Evolutionary conservation across 2,329 filamentous ascomycete genomes (phyloP).

Genomic region (Epichloe typhina): DNA sequence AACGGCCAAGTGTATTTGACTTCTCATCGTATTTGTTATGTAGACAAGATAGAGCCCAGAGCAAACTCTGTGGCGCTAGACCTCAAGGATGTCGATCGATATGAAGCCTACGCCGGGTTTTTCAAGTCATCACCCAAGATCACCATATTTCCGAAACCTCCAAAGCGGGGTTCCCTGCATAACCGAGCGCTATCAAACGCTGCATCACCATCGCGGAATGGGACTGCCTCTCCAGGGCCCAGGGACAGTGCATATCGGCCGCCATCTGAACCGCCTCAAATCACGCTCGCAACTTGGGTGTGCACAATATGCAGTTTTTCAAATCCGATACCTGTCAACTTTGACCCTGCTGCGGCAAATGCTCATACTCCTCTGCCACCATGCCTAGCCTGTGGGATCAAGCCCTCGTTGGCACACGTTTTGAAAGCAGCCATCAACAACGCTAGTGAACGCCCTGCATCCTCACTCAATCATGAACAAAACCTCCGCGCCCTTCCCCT

Average conservation of each 20-base stretch:
- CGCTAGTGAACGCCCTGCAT: conserved; percentile 40
- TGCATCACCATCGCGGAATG: conserved; percentile 31
- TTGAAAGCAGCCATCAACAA: conserved; percentile 77
- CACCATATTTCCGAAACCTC: conserved; percentile 70
- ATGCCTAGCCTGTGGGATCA: conserved; percentile 88
- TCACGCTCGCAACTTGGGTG: conserved; percentile 70
- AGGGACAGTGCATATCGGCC: conserved; percentile 29
- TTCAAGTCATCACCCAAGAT: conserved; percentile 92
- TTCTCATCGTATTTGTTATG: conserved; percentile 89
- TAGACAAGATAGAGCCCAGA: conserved; percentile 76
- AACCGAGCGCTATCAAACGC: conserved; percentile 36
- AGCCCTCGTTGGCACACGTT: conserved; percentile 68
- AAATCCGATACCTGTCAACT: conserved; percentile 85
- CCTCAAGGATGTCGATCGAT: conserved; percentile 79
- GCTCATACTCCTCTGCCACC: conserved; percentile 70
- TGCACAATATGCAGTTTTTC: conserved; percentile 94
- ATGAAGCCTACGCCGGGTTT: conserved; percentile 87
- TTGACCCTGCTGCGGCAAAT: conserved; percentile 72
- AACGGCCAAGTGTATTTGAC: conserved; percentile 95
- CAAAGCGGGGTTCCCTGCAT: conserved; percentile 50
- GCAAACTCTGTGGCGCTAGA: conserved; percentile 76
- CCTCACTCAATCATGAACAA: background rate
- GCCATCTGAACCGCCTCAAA: conserved; percentile 27
- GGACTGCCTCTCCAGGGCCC: conserved; percentile 32
- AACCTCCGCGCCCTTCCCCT: background rate